A percentile compares a stretch with the other conserved stretches of the same genome.
phyloP scores from a whole-genome alignment of 148 eudicot genomes.

The Camellia lanceoleosa region DNA sequence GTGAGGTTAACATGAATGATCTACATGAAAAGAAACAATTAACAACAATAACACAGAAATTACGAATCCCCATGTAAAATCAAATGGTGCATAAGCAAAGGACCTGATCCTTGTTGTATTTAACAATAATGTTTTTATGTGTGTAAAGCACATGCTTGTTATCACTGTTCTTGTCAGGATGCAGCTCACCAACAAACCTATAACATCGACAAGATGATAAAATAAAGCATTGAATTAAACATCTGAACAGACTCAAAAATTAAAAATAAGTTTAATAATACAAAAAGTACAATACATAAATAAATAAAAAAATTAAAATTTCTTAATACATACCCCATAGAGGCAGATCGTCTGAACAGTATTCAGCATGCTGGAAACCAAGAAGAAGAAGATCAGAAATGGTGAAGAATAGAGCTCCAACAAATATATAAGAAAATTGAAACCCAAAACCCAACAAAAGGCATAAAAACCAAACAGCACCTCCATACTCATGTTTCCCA shows the following conservation, averaged over 20 bases:
- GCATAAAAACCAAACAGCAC: too few relatives aligned
- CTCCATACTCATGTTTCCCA: too few relatives aligned
- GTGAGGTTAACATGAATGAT: conserved; percentile 94
- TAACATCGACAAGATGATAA: neutral
- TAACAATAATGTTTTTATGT: conserved; percentile 55
- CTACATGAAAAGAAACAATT: conserved; percentile 37
- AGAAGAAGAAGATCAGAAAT: conserved; percentile 18
- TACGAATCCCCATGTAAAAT: neutral
- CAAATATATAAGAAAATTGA: neutral
- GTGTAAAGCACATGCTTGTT: conserved; percentile 69
- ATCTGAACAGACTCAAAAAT: conserved; percentile 6
- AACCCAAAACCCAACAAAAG: neutral
- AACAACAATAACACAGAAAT: neutral
- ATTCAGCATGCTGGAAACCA: too few relatives aligned
- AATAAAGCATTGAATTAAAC: neutral
- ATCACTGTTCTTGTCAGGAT: conserved; percentile 65
- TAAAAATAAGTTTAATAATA: neutral
- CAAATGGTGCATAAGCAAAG: conserved; percentile 6
- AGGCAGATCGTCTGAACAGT: conserved; percentile 83
- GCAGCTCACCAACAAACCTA: conserved; percentile 93
- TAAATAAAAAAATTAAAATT: neutral
- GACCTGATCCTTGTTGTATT: conserved; percentile 84
- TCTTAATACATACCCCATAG: conserved; percentile 60
- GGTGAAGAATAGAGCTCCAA: neutral
- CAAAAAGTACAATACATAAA: neutral